phyloP scores from a whole-genome alignment of 2,329 filamentous ascomycete species.

The Clonostachys rosea region DNA sequence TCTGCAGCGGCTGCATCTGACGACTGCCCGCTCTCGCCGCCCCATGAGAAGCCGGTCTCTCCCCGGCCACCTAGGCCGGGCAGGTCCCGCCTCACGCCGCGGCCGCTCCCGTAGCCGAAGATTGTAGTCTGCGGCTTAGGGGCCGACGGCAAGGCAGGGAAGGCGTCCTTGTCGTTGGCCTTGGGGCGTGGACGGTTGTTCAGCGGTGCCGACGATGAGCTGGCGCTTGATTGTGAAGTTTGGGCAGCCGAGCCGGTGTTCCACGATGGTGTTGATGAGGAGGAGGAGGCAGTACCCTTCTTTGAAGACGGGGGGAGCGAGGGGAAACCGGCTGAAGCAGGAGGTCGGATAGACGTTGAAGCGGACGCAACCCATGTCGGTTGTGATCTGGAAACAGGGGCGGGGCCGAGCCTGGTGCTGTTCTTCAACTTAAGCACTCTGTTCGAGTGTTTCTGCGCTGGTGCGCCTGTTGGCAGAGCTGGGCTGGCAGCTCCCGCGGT shows the following conservation, averaged over 20 bases:
- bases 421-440: conserved; percentile 56
- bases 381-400: not conserved
- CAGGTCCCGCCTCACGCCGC: conserved; percentile 46
- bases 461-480: conserved; percentile 24
- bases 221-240: not conserved
- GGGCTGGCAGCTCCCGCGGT: conserved; percentile 56
- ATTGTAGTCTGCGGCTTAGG: conserved; percentile 63
- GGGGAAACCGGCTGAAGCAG: conserved; percentile 28
- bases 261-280: conserved; percentile 11
- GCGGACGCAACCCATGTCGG: conserved; percentile 1
- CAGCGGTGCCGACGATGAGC: not conserved
- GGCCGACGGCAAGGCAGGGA: conserved; percentile 78
- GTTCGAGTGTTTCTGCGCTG: conserved; percentile 43
- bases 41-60: conserved; percentile 50
- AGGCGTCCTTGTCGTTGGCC: conserved; percentile 52
- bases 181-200: conserved; percentile 7
- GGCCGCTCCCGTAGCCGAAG: conserved; percentile 53
- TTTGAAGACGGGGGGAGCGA: conserved; percentile 21
- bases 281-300: not conserved
- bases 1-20: conserved; percentile 14
- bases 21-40: conserved; percentile 12
- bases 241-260: conserved; percentile 5
- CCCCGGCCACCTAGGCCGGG: conserved; percentile 22
- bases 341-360: conserved; percentile 5
- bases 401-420: conserved; percentile 38